A percentile compares a stretch with the other conserved stretches of the same genome.
Evolutionary conservation across 345 rosid species (phyloP).

Genomic region (Eucalyptus regnans): DNA sequence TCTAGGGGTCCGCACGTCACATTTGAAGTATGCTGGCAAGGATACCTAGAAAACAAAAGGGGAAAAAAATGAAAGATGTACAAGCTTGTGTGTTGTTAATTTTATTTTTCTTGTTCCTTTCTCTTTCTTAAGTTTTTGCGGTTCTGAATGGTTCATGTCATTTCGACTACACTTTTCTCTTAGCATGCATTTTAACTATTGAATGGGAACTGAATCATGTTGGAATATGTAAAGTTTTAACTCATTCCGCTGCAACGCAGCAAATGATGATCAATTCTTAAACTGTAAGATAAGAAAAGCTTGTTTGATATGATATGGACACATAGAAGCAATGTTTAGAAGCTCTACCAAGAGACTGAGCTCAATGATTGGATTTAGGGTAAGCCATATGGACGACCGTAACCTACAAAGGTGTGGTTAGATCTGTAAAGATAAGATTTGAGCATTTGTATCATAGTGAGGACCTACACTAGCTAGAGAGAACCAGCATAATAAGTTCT

Average conservation of each 20-base stretch:
- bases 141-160: not conserved
- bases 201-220: not conserved
- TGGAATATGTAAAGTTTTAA: not conserved
- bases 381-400: not conserved
- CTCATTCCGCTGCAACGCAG: not conserved
- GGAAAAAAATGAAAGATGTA: not conserved
- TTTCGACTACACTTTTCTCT: not conserved
- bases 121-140: not conserved
- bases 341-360: not conserved
- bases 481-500: not conserved
- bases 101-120: not conserved
- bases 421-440: not conserved
- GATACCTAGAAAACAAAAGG: not conserved
- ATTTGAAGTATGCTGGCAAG: not conserved
- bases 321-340: not conserved
- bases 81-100: not conserved
- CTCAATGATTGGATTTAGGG: not conserved
- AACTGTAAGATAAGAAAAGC: not conserved
- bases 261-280: not conserved
- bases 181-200: not conserved
- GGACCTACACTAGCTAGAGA: not conserved
- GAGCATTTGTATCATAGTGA: not conserved
- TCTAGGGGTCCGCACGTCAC: too few species aligned
- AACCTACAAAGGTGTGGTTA: not conserved
- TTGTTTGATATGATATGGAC: not conserved